Evolutionary conservation across 208 protist genomes (phyloP), one percentile per base, ranked within the genome.

Genomic region (Blastocrithidia nonstop): DNA sequence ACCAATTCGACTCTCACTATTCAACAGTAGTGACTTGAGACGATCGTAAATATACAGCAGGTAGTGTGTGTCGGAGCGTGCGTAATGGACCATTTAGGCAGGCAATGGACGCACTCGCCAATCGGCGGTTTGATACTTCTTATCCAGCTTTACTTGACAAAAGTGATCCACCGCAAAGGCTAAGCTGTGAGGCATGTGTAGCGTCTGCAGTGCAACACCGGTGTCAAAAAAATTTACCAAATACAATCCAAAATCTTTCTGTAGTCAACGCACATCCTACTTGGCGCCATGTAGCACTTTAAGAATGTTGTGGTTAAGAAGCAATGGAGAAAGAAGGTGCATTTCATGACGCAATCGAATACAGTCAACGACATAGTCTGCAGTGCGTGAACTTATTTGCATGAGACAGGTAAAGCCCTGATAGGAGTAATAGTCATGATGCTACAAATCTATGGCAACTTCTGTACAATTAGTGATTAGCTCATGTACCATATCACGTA

Each of bases 211-310:
- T 0, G 96, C 96, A 43, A 97, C 82, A 11, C 94, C 92, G 0
- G 96, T 98, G 70, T 99, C 96, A 54, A 98, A 98, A 54, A 98
- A 81, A 62, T 98, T 98, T 23, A 99, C 87, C 38, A 99, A 29
- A 60, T 99, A 99, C 7, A 99, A 53, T 4, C 89, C 86, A 66
- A 99, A 98, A 63, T 99, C 97, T 20, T 96, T 81, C 68, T 98
- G 95, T 6, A 99, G 69, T 96, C 96, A 99, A 5, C 95, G 57
- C 16, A 99, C 70, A 64, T 99, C 96, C 40, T 85, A 83, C 17
- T 95, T 76, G 21, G 88, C 83, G 23, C 96, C 96, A 61, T 98
- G 96, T n/a, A 99, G 43, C 1, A 99, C 93, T 55, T 96, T 98
- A n/a, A 97, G 49, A 28, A 98, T 94, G 4, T 24, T 25, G 1